phyloP scores from a whole-genome alignment of 2,329 filamentous ascomycete species.

The Colletotrichum musae region DNA sequence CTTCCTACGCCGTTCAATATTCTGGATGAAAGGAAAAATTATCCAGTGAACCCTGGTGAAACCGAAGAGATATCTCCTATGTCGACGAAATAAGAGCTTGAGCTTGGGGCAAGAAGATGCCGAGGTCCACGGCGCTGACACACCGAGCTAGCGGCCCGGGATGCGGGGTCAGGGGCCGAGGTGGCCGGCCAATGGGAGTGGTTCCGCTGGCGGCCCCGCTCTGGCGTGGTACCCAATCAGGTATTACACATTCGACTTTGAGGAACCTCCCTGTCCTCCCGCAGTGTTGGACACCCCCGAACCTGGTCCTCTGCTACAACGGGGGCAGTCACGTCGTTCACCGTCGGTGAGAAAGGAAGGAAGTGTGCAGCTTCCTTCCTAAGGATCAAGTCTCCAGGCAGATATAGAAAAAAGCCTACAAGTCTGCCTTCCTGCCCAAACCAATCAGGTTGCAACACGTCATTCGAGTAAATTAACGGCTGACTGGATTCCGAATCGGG shows the following conservation, averaged over 20 bases:
- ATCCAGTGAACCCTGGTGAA: too few species aligned
- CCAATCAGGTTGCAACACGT: constrained; percentile 33
- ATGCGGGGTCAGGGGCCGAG: not conserved
- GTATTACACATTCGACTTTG: constrained; percentile 35
- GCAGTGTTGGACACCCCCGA: not conserved
- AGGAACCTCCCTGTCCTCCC: not conserved
- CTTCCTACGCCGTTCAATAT: too few species aligned
- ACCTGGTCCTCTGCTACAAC: not conserved
- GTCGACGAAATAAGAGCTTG: not conserved
- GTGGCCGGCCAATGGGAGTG: not conserved
- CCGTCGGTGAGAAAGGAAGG: not conserved
- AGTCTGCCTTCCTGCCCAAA: constrained; percentile 25
- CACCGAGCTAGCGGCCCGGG: not conserved
- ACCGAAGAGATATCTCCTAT: not conserved
- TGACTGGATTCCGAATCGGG: constrained; percentile 12
- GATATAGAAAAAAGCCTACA: not conserved
- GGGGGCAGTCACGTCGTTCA: not conserved
- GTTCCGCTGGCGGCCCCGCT: not conserved
- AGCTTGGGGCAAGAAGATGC: constrained; percentile 14
- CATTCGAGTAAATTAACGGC: constrained; percentile 7
- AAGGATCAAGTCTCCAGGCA: constrained; percentile 4
- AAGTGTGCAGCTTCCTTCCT: constrained; percentile 1
- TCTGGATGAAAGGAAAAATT: too few species aligned
- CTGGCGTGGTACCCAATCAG: constrained; percentile 25
- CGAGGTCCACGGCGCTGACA: constrained; percentile 25